Base-by-base conservation (phyloP, 345 rosid genomes). In the Aquilaria sinensis region DNA sequence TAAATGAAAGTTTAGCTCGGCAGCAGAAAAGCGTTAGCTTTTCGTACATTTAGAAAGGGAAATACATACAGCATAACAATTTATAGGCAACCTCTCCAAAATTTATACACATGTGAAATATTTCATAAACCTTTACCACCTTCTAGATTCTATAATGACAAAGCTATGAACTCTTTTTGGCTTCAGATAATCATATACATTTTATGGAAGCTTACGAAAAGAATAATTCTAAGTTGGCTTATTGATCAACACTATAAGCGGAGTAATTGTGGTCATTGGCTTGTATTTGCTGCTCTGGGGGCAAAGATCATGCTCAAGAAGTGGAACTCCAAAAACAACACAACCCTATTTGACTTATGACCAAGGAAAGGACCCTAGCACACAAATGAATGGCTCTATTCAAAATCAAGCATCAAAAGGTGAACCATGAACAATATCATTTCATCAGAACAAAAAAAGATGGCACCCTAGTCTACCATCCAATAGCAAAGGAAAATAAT, bases 261-360 rank as follows among this genome's bases (percentile, higher is more conserved):
- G 77, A 50, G 63, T 63, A 32, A 56, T 75, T 59, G 87, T 79
- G 31, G 78, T 85, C 11, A 5, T 67, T 47, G 95, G 88, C 51
- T 57, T 87, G 32, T 87, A 87, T 71, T 46, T 85, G 67, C 77
- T 87, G 62, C 60, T 83, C 13, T 85, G 90, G 1, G 90, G 95
- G 90, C 16, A 87, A 85, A 77, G 88, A 81, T 49, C 77, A 58
- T 12, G 85, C 76, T 23, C 57, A 47, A 49, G 53, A 62, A 47
- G 60, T 10, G 67, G 60, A 51, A 29, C 10, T 51, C 10, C 57
- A 69, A 59, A 53, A 67, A 31, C 54, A 57, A 37, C 74, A 64
- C 65, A 71, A 37, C 51, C 65, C 43, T 16, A 8, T 43, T 56
- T 57, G 1, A 41, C 58, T 13, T 12, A 34, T 12, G 72, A 67